Percentiles rank a stretch among this genome's conserved stretches.
Conservation (phyloP, 371 early-diverging fungal species). For the Apophysomyces variabilis region DNA sequence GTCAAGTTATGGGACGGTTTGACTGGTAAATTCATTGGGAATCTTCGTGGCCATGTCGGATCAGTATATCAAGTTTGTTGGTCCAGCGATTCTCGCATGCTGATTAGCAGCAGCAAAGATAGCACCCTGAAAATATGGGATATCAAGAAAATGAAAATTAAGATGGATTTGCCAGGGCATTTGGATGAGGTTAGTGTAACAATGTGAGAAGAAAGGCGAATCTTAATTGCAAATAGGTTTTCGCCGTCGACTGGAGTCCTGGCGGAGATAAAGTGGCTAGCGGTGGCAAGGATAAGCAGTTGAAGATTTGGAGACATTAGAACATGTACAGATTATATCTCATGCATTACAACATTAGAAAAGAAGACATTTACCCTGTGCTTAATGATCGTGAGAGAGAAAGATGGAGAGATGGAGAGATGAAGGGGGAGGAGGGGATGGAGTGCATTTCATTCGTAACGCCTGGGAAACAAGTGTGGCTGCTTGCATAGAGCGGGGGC, state of each 20-base stretch:
- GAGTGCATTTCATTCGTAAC: too few relatives aligned
- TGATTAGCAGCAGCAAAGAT: conserved; percentile 92
- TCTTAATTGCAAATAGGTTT: conserved; percentile 59
- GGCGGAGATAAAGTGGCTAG: conserved; percentile 89
- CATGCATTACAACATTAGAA: conserved; percentile 8
- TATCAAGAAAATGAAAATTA: conserved; percentile 83
- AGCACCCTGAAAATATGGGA: conserved; percentile 95
- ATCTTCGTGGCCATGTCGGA: conserved; percentile 93
- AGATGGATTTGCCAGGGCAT: conserved; percentile 95
- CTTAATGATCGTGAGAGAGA: conserved; percentile 11
- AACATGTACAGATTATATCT: conserved; percentile 12
- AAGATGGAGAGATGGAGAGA: neutral
- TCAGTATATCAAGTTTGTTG: conserved; percentile 95
- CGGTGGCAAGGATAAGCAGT: conserved; percentile 91
- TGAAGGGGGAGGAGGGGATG: neutral
- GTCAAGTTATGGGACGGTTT: conserved; percentile 97
- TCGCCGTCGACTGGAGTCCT: conserved; percentile 95
- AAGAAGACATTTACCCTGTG: neutral
- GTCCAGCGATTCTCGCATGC: conserved; percentile 90
- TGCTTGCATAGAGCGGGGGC: neutral
- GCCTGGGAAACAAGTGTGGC: neutral
- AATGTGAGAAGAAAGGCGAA: neutral
- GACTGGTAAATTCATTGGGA: conserved; percentile 92
- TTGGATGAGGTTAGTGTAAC: conserved; percentile 71
- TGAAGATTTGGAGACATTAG: conserved; percentile 78